Evolutionary conservation across 2,329 filamentous ascomycete species (phyloP).

Genomic region (Cercospora sojina): DNA sequence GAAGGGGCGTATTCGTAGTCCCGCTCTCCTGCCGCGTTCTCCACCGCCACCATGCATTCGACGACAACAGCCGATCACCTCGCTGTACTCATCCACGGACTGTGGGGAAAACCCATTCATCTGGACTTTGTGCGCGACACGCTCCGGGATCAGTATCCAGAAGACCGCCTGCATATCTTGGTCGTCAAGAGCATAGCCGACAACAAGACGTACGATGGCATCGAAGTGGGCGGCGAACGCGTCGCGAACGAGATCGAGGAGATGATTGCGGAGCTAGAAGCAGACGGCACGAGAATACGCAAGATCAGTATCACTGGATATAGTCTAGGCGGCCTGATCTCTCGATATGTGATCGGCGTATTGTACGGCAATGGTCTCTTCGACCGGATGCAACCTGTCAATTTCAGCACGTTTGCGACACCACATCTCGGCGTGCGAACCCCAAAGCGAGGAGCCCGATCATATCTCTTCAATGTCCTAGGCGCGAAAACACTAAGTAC

Average conservation of each 20-base stretch:
- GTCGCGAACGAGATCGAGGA: conserved; percentile 64
- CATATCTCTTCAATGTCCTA: conserved; percentile 68
- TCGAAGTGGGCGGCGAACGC: conserved; percentile 68
- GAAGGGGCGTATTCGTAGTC: background rate
- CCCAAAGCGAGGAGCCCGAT: conserved; percentile 44
- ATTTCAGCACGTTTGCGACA: conserved; percentile 89
- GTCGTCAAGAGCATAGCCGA: conserved; percentile 71
- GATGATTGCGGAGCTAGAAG: conserved; percentile 53
- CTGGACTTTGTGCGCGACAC: conserved; percentile 66
- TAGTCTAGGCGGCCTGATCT: conserved; percentile 81
- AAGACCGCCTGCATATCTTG: conserved; percentile 67
- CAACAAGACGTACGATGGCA: conserved; percentile 66
- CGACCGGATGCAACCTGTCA: conserved; percentile 76
- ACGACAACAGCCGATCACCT: conserved; percentile 57
- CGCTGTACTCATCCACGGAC: conserved; percentile 74
- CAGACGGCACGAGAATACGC: conserved; percentile 66
- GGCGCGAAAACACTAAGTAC: conserved; percentile 77
- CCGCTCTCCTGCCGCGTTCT: background rate
- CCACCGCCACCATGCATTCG: conserved; percentile 15
- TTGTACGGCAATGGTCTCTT: conserved; percentile 78
- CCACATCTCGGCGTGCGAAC: conserved; percentile 62
- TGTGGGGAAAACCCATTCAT: conserved; percentile 79
- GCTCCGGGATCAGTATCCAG: conserved; percentile 60
- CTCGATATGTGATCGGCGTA: conserved; percentile 81
- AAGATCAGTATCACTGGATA: conserved; percentile 89